Evolutionary conservation across 208 protist species (phyloP).

Genomic region (Trypanosoma cruzi): DNA sequence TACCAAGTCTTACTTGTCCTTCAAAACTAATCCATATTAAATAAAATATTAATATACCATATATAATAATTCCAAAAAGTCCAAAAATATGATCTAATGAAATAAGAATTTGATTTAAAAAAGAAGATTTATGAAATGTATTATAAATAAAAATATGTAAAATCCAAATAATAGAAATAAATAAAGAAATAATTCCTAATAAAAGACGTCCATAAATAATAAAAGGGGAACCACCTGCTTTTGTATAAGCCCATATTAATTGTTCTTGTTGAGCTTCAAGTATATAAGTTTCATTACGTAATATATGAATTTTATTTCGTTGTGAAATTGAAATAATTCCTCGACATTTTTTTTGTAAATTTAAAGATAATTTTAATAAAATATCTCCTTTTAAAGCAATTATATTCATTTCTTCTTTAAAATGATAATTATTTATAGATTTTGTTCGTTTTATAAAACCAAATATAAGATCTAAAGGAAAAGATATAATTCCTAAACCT

Average conservation of each 20-base stretch:
- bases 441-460: constrained; percentile 60
- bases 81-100: constrained; percentile 51
- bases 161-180: constrained; percentile 46
- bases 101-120: constrained; percentile 55
- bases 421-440: constrained; percentile 49
- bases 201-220: constrained; percentile 26
- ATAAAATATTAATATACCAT: constrained; percentile 72
- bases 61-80: constrained; percentile 60
- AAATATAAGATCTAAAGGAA: constrained; percentile 89
- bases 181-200: constrained; percentile 33
- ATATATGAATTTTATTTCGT: constrained; percentile 31
- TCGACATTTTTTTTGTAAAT: constrained; percentile 12
- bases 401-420: constrained; percentile 66
- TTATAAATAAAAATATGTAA: constrained; percentile 71
- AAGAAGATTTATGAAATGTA: constrained; percentile 34
- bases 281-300: constrained; percentile 34
- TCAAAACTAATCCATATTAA: constrained; percentile 65
- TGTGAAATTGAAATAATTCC: constrained; percentile 7
- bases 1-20: constrained; percentile 75
- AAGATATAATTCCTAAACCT: constrained; percentile 89
- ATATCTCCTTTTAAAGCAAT: constrained; percentile 38
- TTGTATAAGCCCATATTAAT: constrained; percentile 30
- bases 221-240: constrained; percentile 30
- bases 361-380: constrained; percentile 37
- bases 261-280: constrained; percentile 34